Percentiles rank a stretch among this genome's conserved stretches.
Evolutionary conservation across 2,329 filamentous ascomycete species (phyloP).

Genomic region (Lizonia empirigonia): DNA sequence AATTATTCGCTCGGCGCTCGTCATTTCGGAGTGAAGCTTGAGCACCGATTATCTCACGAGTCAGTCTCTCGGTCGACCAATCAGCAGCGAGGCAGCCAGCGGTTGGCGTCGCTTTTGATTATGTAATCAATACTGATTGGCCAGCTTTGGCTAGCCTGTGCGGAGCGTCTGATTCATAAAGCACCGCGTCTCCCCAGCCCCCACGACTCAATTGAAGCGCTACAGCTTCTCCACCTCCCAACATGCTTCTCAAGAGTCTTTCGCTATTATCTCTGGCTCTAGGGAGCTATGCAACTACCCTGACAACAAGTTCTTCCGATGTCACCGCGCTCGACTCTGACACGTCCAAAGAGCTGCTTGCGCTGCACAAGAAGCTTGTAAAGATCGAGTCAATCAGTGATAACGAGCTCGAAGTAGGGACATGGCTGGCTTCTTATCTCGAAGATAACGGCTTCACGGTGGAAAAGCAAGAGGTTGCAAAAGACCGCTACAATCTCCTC

Average conservation of each 20-base stretch:
- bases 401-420: conserved; percentile 70
- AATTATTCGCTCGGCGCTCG: conserved; percentile 11
- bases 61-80: too few species aligned
- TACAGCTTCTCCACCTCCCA: neutral
- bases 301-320: conserved; percentile 11
- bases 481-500: conserved; percentile 73
- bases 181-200: conserved; percentile 6
- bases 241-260: conserved; percentile 25
- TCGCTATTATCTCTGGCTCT: conserved; percentile 21
- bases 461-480: conserved; percentile 60
- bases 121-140: too few species aligned
- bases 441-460: conserved; percentile 64
- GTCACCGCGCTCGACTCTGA: conserved; percentile 25
- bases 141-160: too few species aligned
- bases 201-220: conserved; percentile 12
- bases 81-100: too few species aligned
- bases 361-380: conserved; percentile 76
- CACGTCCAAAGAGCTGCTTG: conserved; percentile 61
- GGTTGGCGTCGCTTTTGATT: too few species aligned
- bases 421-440: conserved; percentile 72
- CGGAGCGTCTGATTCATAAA: too few species aligned
- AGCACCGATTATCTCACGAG: too few species aligned
- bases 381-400: conserved; percentile 73
- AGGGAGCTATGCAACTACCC: conserved; percentile 9
- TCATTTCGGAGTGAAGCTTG: conserved; percentile 15